phyloP scores from a whole-genome alignment of 1,139 yeast species.

The Pichia sp. region DNA sequence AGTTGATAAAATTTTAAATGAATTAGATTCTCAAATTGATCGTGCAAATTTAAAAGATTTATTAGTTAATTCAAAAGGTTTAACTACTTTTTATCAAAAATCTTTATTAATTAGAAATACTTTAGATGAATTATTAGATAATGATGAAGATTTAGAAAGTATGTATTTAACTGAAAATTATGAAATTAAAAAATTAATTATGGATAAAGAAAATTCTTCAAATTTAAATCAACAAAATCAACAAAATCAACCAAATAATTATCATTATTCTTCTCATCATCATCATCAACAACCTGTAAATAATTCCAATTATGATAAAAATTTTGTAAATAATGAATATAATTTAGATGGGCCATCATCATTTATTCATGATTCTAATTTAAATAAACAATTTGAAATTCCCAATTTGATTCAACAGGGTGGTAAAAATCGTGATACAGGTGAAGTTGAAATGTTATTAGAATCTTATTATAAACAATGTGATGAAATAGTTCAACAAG shows the following conservation, averaged over 20 bases:
- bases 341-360: neutral
- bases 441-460: constrained; percentile 81
- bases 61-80: constrained; percentile 58
- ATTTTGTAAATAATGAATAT: neutral
- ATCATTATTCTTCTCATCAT: too few species aligned
- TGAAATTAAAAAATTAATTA: constrained; percentile 7
- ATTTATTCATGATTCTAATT: neutral
- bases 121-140: constrained; percentile 69
- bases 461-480: constrained; percentile 94
- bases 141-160: constrained; percentile 82
- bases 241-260: neutral
- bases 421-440: constrained; percentile 35
- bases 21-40: constrained; percentile 65
- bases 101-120: constrained; percentile 62
- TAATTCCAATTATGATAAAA: too few species aligned
- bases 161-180: constrained; percentile 62
- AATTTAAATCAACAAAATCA: neutral
- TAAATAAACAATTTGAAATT: neutral
- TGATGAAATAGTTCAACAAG: constrained; percentile 93
- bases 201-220: constrained; percentile 13
- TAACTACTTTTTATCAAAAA: constrained; percentile 62
- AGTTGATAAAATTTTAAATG: constrained; percentile 51
- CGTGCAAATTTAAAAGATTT: constrained; percentile 61
- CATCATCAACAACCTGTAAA: neutral
- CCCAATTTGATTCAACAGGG: constrained; percentile 8